A percentile compares a stretch with the other conserved stretches of the same genome.
phyloP scores from a whole-genome alignment of 179 eudicot species.

The Spergularia azorica region DNA sequence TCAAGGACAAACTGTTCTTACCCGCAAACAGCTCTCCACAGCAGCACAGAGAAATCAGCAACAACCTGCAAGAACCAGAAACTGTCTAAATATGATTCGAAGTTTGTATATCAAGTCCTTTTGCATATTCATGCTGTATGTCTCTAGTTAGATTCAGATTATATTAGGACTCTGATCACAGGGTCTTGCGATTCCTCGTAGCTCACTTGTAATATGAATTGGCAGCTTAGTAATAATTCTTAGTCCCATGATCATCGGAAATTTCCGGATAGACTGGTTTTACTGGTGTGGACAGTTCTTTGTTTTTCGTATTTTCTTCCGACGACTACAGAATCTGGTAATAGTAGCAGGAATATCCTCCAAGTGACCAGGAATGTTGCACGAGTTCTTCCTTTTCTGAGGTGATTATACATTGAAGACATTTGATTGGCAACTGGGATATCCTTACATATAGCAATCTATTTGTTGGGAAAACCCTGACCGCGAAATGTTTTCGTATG shows the following conservation, averaged over 20 bases:
- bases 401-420: background rate
- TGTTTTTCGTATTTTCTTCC: too few species aligned
- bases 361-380: background rate
- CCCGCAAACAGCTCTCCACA: constrained; percentile 20
- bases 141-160: background rate
- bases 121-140: background rate
- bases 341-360: background rate
- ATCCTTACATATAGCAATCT: background rate
- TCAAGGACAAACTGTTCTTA: constrained; percentile 20
- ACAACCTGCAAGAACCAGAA: constrained; percentile 23
- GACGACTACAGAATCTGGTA: background rate
- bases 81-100: constrained; percentile 13
- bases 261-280: background rate
- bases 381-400: background rate
- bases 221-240: background rate
- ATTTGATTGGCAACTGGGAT: background rate
- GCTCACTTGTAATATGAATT: background rate
- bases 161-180: background rate
- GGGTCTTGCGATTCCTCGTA: background rate
- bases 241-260: too few species aligned
- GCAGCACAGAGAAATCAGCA: constrained; percentile 6
- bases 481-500: background rate
- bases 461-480: constrained; percentile 11
- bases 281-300: too few species aligned
- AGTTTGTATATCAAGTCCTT: background rate